Percentiles rank a stretch among this genome's conserved stretches.
phyloP scores from a whole-genome alignment of 2,329 filamentous ascomycete species.

The Aspergillus tanneri region DNA sequence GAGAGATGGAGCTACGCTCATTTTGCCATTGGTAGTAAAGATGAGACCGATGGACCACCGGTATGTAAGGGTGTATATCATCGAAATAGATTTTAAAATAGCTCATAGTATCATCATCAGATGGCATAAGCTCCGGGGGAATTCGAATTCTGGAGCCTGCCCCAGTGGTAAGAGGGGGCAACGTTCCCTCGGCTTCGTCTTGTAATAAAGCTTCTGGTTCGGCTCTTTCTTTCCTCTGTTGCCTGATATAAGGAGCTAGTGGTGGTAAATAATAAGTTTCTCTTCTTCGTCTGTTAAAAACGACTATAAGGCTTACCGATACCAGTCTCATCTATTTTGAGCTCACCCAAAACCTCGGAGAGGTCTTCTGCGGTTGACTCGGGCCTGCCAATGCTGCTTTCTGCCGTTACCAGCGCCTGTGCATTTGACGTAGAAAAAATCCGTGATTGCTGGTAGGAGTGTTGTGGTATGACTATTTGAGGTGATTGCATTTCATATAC shows the following conservation, averaged over 20 bases:
- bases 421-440: constrained; percentile 28
- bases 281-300: not conserved
- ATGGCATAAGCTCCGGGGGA: constrained; percentile 88
- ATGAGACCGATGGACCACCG: constrained; percentile 76
- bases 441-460: constrained; percentile 30
- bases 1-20: constrained; percentile 80
- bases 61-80: constrained; percentile 89
- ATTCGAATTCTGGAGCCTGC: constrained; percentile 80
- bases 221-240: constrained; percentile 52
- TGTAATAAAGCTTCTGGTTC: constrained; percentile 57
- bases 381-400: constrained; percentile 55
- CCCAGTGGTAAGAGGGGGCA: constrained; percentile 67
- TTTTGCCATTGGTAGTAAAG: constrained; percentile 90
- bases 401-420: constrained; percentile 29
- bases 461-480: constrained; percentile 32
- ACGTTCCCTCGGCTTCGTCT: constrained; percentile 68
- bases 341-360: constrained; percentile 75
- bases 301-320: constrained; percentile 61
- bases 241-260: constrained; percentile 78
- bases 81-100: constrained; percentile 91
- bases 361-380: constrained; percentile 71
- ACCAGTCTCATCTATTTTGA: constrained; percentile 83
- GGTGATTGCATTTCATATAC: constrained; percentile 35
- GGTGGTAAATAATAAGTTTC: constrained; percentile 6
- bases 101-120: constrained; percentile 74